Percentiles rank a stretch among this genome's conserved stretches.
Evolutionary conservation across 495 filamentous ascomycete genomes (phyloP).

Genomic region (Mytilinidion resinicola): DNA sequence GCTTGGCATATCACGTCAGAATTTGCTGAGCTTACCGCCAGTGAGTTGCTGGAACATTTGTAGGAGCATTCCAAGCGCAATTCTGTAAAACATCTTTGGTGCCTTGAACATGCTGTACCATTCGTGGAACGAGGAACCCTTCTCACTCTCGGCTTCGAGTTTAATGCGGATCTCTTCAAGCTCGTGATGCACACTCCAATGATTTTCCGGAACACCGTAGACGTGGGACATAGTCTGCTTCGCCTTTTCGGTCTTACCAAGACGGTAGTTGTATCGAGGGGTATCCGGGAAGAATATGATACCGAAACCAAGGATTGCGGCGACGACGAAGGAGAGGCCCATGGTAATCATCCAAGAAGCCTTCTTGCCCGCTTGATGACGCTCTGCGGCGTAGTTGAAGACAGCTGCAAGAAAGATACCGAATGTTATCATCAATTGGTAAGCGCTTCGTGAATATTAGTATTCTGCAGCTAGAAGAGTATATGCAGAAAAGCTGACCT

Average conservation of each 20-base stretch:
- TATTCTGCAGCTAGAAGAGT: background rate
- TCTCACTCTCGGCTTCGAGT: conserved; percentile 22
- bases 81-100: conserved; percentile 25
- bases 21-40: conserved; percentile 36
- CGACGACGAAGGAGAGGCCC: conserved; percentile 72
- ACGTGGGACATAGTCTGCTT: conserved; percentile 61
- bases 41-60: conserved; percentile 29
- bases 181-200: conserved; percentile 60
- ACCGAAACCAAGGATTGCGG: conserved; percentile 62
- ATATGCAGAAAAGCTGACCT: conserved; percentile 16
- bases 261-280: conserved; percentile 37
- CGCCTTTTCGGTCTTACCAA: conserved; percentile 43
- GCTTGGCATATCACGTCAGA: too few species aligned
- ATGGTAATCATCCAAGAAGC: conserved; percentile 75
- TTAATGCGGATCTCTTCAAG: conserved; percentile 52
- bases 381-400: conserved; percentile 71
- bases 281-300: conserved; percentile 35
- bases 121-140: conserved; percentile 11
- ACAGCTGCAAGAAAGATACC: conserved; percentile 79
- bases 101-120: conserved; percentile 27
- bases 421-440: conserved; percentile 83
- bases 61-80: conserved; percentile 21
- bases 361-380: conserved; percentile 40
- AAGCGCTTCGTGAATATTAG: conserved; percentile 44
- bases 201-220: conserved; percentile 60